Percentiles rank a stretch among this genome's conserved stretches.
Evolutionary conservation across 345 rosid genomes (phyloP).

Genomic region (Sisymbrium irio): DNA sequence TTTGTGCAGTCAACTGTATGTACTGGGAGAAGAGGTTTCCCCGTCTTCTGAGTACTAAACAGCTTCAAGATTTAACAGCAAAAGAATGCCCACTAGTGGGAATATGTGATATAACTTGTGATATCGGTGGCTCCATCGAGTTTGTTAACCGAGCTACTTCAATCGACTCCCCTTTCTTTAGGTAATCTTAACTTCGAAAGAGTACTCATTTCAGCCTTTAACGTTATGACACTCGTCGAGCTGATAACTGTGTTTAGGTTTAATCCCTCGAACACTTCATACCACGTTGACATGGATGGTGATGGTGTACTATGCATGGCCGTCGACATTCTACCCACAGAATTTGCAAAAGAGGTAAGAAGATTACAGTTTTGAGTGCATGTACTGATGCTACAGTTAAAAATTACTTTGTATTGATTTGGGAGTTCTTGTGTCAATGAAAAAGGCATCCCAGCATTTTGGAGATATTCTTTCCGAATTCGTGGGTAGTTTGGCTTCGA

Average conservation of each 20-base stretch:
- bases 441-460: slow-evolving; percentile 89
- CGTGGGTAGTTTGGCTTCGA: slow-evolving; percentile 69
- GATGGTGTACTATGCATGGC: slow-evolving; percentile 74
- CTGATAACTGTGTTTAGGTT: slow-evolving; percentile 44
- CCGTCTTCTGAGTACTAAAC: slow-evolving; percentile 59
- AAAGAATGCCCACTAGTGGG: slow-evolving; percentile 83
- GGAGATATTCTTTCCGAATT: slow-evolving; percentile 81
- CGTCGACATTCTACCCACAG: slow-evolving; percentile 88
- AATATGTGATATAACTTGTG: slow-evolving; percentile 88
- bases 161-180: slow-evolving; percentile 84
- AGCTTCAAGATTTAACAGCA: slow-evolving; percentile 57
- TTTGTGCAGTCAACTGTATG: slow-evolving; percentile 81
- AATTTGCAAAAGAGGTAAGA: slow-evolving; percentile 91
- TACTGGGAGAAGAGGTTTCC: slow-evolving; percentile 97
- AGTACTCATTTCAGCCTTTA: not conserved
- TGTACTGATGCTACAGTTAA: slow-evolving; percentile 1
- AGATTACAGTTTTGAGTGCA: slow-evolving; percentile 4
- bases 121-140: slow-evolving; percentile 81
- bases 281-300: slow-evolving; percentile 80
- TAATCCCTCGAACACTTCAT: slow-evolving; percentile 53
- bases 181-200: slow-evolving; percentile 39
- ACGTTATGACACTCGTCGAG: not conserved
- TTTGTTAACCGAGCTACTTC: slow-evolving; percentile 70
- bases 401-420: slow-evolving; percentile 6
- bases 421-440: slow-evolving; percentile 21